Evolutionary conservation across 2,329 filamentous ascomycete genomes (phyloP), one percentile per base, ranked within the genome.

Genomic region (Chrysosphaeria jannelii): DNA sequence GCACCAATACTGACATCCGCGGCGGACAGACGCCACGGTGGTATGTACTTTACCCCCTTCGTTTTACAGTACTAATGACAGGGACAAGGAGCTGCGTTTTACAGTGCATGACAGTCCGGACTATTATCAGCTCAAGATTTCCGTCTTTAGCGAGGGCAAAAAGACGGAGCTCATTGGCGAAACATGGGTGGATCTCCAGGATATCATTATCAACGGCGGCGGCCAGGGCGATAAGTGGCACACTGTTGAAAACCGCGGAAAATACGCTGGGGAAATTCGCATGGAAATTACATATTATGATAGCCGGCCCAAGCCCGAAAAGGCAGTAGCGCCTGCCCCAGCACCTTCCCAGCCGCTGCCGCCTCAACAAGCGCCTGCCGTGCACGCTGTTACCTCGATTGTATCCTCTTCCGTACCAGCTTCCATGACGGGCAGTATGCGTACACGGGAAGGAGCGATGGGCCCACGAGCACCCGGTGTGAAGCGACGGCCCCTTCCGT

Each of bases 221-320:
- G 79, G 85, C n/a, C 76, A 91, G 45, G 78, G 60, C 38, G 85
- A 97, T 43, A 52, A 75, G 26, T 97, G 85, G 85, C 79, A 91
- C 40, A 65, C 53, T 28, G 51, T 97, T 33, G 70, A 61, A 31
- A 93, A 64, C 52, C 76, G 68, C 39, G 78, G 79, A 31, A 90
- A 90, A 51, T 97, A 93, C 36, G 81, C 85, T 5, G 85, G 85
- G 26, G 81, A 93, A 42, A 66, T 97, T 31, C 61, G 81, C 33
- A 68, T 97, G 31, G 85, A 97, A 46, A 67, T 91, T 45, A 97
- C 85, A 20, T 97, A 71, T 47, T 97, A 93, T 50, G 85, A 97
- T 42, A 66, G 58, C 26, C 59, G 81, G 13, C 71, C 76, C 11
- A 85, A 85, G 44, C 56, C 57, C 8, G 75, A 88, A 28, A 78